Evolutionary conservation across 345 rosid genomes (phyloP).

Genomic region (Salix purpurea): DNA sequence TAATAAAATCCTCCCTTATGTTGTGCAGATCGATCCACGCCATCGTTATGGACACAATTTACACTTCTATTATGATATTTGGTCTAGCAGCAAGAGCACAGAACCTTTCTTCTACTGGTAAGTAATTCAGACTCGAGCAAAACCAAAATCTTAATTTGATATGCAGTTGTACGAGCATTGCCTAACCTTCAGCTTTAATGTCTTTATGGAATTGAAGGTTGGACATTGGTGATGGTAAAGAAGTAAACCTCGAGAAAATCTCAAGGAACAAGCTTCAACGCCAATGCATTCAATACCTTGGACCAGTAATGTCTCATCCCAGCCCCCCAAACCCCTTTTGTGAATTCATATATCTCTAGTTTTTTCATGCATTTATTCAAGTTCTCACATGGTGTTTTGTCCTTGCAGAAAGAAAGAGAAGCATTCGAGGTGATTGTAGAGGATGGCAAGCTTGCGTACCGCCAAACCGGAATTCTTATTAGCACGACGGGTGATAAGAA

Average conservation of each 20-base stretch:
- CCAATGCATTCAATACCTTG: slow-evolving; percentile 62
- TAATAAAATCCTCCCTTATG: neutral
- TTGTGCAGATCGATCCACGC: slow-evolving; percentile 67
- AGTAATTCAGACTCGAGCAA: neutral
- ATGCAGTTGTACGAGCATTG: neutral
- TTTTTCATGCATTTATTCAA: neutral
- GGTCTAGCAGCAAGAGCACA: slow-evolving; percentile 57
- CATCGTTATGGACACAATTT: slow-evolving; percentile 85
- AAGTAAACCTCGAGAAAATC: slow-evolving; percentile 44
- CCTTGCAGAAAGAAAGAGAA: slow-evolving; percentile 57
- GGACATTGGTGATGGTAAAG: slow-evolving; percentile 76
- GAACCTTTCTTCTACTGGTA: slow-evolving; percentile 87
- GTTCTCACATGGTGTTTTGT: neutral
- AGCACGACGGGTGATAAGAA: slow-evolving; percentile 44
- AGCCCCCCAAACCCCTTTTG: too few relatives aligned
- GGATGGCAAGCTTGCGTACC: slow-evolving; percentile 47
- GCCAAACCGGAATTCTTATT: slow-evolving; percentile 36
- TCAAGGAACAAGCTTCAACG: slow-evolving; percentile 43
- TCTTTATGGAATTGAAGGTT: slow-evolving; percentile 44
- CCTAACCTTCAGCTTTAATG: slow-evolving; percentile 5
- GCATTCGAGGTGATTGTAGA: slow-evolving; percentile 57
- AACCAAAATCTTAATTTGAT: neutral
- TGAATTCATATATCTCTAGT: neutral
- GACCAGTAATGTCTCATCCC: slow-evolving; percentile 46
- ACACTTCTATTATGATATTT: slow-evolving; percentile 52